A percentile compares a stretch with the other conserved stretches of the same genome.
Conservation (phyloP, 805 yeast genomes). For the Phaffomyces thermotolerans region DNA sequence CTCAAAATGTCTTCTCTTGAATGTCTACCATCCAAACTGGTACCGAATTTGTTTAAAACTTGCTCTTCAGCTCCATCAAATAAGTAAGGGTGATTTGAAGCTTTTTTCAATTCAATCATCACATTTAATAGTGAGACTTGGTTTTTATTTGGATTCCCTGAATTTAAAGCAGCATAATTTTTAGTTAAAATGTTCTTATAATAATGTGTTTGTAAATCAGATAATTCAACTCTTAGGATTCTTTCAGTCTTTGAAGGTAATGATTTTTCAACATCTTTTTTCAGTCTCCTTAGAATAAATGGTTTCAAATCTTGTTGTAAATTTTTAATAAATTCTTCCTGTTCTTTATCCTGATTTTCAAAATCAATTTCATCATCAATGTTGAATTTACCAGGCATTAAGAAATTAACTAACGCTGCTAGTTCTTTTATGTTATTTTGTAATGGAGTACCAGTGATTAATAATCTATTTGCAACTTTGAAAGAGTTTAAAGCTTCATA, state of each 20-base stretch:
- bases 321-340: constrained; percentile 82
- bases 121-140: constrained; percentile 83
- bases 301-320: constrained; percentile 84
- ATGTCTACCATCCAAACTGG: constrained; percentile 29
- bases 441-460: constrained; percentile 96
- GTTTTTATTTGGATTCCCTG: constrained; percentile 64
- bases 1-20: constrained; percentile 75
- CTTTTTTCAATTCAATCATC: constrained; percentile 94
- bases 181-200: constrained; percentile 89
- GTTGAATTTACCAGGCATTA: constrained; percentile 89
- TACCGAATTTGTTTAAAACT: constrained; percentile 61
- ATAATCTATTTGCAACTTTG: constrained; percentile 73
- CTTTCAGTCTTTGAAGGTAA: constrained; percentile 94
- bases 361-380: constrained; percentile 95
- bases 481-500: constrained; percentile 83
- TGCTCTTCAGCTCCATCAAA: constrained; percentile 90
- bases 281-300: constrained; percentile 83
- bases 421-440: constrained; percentile 93
- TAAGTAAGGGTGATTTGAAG: constrained; percentile 93
- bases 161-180: constrained; percentile 82
- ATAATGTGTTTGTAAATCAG: constrained; percentile 92
- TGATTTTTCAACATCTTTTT: constrained; percentile 96
- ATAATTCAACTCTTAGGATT: constrained; percentile 87
- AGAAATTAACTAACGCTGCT: constrained; percentile 88
- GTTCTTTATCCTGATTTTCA: constrained; percentile 67